Evolutionary conservation across 306 rosid genomes (phyloP), one percentile per base, ranked within the genome.

Genomic region (Prinsepia uniflora): DNA sequence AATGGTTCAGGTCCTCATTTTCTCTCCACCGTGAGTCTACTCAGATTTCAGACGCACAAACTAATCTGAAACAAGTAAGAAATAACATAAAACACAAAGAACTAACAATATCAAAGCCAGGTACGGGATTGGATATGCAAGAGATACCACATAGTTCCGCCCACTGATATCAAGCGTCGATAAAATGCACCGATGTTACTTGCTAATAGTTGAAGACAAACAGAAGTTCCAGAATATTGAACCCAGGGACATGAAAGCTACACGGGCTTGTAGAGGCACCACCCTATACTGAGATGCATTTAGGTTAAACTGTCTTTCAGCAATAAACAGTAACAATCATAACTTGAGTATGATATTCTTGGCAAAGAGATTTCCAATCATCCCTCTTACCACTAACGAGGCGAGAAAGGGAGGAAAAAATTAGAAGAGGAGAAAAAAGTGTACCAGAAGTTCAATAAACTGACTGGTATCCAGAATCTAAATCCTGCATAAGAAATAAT

Each of bases 401-500:
- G 43, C 11, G 8, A 0, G 14, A 61, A 14, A 39, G 55, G 22
- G 19, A 47, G 14, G 9, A 30, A 60, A 41, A 67, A 19, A 3
- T 14, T 24, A 44, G 3, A 39, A 10, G 12, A 72, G 22, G 7
- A 57, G 36, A 8, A 42, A 43, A 6, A 40, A 19, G 42, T 40
- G 5, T 84, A 94, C 98, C 97, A 83, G 74, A 94, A 94, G 71
- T 94, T 94, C 55, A 94, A 72, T 40, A 65, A 63, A 71, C 92
- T 89, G 82, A 94, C 96, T 77, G 98, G 98, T 74, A 94, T 81
- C 98, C 98, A 94, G 83, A 94, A 94, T 67, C 95, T 86, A 87
- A 94, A 87, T 68, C 98, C 98, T 93, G 90, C 75, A 70, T 6
- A 80, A 49, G 30, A 24, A 72, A 63, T 8, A 34, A 48, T 6